Percentiles rank a stretch among this genome's conserved stretches.
These are phyloP conservation scores for Chaetoscypha palmicola DNA, from an alignment of 2,329 filamentous ascomycete species.

Conservation along the genomic window DNA sequence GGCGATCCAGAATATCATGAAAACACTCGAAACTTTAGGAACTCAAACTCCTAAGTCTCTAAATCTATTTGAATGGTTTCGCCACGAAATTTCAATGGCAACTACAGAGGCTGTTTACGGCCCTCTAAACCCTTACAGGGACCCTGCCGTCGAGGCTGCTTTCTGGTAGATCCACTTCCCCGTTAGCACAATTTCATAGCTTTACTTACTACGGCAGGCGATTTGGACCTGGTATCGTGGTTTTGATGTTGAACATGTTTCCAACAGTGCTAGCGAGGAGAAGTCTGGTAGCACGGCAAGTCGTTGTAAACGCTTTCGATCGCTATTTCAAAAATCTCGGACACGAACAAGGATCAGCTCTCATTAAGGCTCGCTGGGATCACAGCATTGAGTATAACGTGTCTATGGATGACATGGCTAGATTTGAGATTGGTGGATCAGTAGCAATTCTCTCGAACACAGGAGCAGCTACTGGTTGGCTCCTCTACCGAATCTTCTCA, in stretches of 20 bases:
- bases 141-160: conserved; percentile 23
- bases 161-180: conserved; percentile 30
- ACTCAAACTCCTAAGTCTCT: background rate
- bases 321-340: conserved; percentile 36
- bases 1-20: background rate
- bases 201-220: background rate
- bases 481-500: conserved; percentile 34
- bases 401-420: conserved; percentile 33
- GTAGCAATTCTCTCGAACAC: conserved; percentile 38
- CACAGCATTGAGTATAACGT: conserved; percentile 30
- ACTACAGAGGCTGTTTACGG: background rate
- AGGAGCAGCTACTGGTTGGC: conserved; percentile 36
- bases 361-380: conserved; percentile 34
- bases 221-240: conserved; percentile 5
- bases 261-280: conserved; percentile 18
- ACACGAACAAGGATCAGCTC: conserved; percentile 33
- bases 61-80: background rate
- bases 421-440: conserved; percentile 36
- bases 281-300: conserved; percentile 29
- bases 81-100: background rate
- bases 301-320: conserved; percentile 32
- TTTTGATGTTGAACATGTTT: conserved; percentile 4
- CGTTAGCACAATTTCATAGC: background rate
- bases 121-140: background rate
- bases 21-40: background rate